These are phyloP conservation scores for Ampelomyces quisqualis DNA, from an alignment of 2,329 filamentous ascomycete genomes.

Conservation along the genomic window DNA sequence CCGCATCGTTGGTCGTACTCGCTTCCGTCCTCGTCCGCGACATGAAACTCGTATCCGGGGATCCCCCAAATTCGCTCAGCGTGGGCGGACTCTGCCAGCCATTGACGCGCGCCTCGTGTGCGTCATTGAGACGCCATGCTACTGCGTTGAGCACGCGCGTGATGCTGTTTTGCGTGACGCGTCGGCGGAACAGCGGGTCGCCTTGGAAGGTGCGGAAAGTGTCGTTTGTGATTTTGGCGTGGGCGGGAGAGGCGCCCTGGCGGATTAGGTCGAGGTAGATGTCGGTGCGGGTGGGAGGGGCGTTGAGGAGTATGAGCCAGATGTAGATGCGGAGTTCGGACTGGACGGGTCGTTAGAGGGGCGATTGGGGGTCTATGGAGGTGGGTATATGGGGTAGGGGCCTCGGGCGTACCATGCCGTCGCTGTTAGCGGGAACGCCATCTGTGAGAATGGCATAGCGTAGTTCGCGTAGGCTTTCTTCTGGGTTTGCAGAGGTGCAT, in stretches of 20 bases:
- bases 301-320: conserved; percentile 91
- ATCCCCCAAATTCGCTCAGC: conserved; percentile 51
- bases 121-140: conserved; percentile 89
- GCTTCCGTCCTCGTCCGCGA: conserved; percentile 36
- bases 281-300: conserved; percentile 80
- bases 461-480: conserved; percentile 67
- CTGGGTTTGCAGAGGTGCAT: conserved; percentile 68
- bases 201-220: conserved; percentile 96
- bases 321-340: conserved; percentile 92
- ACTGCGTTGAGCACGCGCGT: conserved; percentile 93
- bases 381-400: not conserved
- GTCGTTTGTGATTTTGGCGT: conserved; percentile 97
- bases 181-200: conserved; percentile 92
- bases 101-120: conserved; percentile 60
- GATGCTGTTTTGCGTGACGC: conserved; percentile 91
- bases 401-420: conserved; percentile 73
- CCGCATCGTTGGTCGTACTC: conserved; percentile 51
- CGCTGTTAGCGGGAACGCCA: conserved; percentile 73
- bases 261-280: conserved; percentile 88
- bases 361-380: conserved; percentile 2
- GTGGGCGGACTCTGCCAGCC: conserved; percentile 54
- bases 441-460: conserved; percentile 73
- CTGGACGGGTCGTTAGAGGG: too few species aligned
- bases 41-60: conserved; percentile 46
- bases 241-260: conserved; percentile 88